Base-by-base conservation (phyloP, 805 yeast species). In the Yarrowia sp. region DNA sequence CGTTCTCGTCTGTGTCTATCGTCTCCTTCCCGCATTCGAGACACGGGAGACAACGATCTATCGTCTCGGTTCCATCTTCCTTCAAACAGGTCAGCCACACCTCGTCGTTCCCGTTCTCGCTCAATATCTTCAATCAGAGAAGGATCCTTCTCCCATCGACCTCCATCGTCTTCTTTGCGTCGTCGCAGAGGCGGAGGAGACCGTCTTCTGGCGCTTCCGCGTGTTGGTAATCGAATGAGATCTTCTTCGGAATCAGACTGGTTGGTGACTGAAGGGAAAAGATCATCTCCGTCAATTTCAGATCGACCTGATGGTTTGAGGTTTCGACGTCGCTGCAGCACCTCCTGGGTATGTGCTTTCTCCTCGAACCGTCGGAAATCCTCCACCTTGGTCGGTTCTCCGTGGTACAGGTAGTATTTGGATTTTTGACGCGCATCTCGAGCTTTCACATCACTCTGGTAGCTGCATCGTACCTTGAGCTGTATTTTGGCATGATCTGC, bases 391-490 rank as follows among this genome's bases (percentile, higher is more conserved):
- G 84, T 84, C 2, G 92, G 93, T 71, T 86, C 92, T 3, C 93
- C 93, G 68, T 88, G 87, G 15, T 85, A 71, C 65, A 86, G 76
- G 75, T 88, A 88, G 74, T 86, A 88, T 43, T 89, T 74, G 18
- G 90, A 86, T 64, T 80, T 81, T 13, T 79, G 82, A 22, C 83
- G 77, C 9, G 91, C 86, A 66, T 84, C 83, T 64, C 78, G 78
- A 14, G 81, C 81, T 69, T 88, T 88, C 51, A 78, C 77, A 74
- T 88, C 93, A 2, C 81, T 75, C 57, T 74, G 77, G 53, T 80
- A 78, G 10, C 89, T 79, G 68, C 79, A 83, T 66, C 92, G 78
- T 9, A 81, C 76, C 45, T 73, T 69, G 55, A 86, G 70, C 15
- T 15, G 33, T 14, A 58, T 42, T 68, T 74, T 64, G 68, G 71